Conservation (phyloP, 768 basidiomycete genomes). For the Amanita rubescens region DNA sequence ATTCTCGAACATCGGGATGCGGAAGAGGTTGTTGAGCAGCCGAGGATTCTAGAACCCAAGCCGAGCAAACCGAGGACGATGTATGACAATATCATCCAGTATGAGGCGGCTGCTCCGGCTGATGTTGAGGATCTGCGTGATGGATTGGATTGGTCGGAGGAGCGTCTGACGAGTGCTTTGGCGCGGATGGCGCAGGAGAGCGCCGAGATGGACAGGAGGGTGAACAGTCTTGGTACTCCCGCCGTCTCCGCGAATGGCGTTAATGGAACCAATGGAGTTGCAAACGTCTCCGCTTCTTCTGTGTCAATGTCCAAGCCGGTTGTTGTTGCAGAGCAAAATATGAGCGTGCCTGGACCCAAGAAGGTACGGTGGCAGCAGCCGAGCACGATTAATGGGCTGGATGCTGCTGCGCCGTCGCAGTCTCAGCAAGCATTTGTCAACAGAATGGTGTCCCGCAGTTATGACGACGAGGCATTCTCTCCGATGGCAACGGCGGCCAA, state of each 20-base stretch:
- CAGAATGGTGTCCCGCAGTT: not conserved
- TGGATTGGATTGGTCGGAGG: conserved; percentile 1
- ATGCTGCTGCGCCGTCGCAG: too few relatives aligned
- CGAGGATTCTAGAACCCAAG: conserved; percentile 5
- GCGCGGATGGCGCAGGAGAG: conserved; percentile 1
- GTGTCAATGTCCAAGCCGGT: not conserved
- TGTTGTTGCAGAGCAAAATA: too few relatives aligned
- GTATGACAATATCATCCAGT: conserved; percentile 5
- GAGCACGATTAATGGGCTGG: too few relatives aligned
- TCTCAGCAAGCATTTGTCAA: not conserved
- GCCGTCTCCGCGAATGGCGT: not conserved
- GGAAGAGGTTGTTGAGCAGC: not conserved
- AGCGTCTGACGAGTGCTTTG: not conserved
- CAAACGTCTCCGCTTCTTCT: too few relatives aligned
- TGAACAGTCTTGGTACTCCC: not conserved
- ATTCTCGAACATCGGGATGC: not conserved
- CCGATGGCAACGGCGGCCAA: too few relatives aligned
- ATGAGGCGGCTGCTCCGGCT: not conserved
- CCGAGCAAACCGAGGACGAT: conserved; percentile 6
- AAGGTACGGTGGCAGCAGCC: too few relatives aligned
- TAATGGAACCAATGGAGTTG: not conserved
- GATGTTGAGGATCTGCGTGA: conserved; percentile 1
- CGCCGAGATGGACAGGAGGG: conserved; percentile 2
- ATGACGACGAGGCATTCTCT: conserved; percentile 6
- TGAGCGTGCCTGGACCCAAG: too few relatives aligned